Conservation (phyloP, 805 yeast genomes). For the Barnettozyma sucrosica region DNA sequence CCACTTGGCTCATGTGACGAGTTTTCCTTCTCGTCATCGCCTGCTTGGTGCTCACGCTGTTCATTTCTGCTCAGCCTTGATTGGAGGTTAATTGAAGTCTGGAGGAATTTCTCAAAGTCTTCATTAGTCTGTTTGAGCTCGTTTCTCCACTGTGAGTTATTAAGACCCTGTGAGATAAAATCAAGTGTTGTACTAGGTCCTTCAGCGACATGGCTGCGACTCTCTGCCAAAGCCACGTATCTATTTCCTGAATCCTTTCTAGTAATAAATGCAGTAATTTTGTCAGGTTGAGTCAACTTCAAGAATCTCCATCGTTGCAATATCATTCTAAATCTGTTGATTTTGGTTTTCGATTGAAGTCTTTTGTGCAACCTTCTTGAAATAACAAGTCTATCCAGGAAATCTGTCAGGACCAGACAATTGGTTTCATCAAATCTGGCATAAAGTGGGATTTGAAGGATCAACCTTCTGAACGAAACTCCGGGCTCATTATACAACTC, state of each 20-base stretch:
- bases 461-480: conserved; percentile 55
- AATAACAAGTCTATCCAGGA: conserved; percentile 54
- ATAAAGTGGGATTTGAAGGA: conserved; percentile 69
- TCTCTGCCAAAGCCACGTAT: too few relatives aligned
- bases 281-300: conserved; percentile 4
- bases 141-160: conserved; percentile 16
- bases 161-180: conserved; percentile 12
- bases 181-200: too few relatives aligned
- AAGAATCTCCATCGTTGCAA: conserved; percentile 31
- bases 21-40: not conserved
- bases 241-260: too few relatives aligned
- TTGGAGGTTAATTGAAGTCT: not conserved
- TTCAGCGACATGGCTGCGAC: not conserved
- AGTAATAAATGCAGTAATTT: not conserved
- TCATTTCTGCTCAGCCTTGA: not conserved
- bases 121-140: conserved; percentile 13
- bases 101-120: conserved; percentile 11
- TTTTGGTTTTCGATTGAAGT: conserved; percentile 27
- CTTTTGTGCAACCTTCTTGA: conserved; percentile 48
- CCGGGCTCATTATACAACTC: conserved; percentile 54
- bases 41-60: not conserved
- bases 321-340: conserved; percentile 32
- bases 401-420: conserved; percentile 69
- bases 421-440: conserved; percentile 70
- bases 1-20: not conserved